Evolutionary conservation across 345 rosid genomes (phyloP).

Genomic region (Salix dunnii): DNA sequence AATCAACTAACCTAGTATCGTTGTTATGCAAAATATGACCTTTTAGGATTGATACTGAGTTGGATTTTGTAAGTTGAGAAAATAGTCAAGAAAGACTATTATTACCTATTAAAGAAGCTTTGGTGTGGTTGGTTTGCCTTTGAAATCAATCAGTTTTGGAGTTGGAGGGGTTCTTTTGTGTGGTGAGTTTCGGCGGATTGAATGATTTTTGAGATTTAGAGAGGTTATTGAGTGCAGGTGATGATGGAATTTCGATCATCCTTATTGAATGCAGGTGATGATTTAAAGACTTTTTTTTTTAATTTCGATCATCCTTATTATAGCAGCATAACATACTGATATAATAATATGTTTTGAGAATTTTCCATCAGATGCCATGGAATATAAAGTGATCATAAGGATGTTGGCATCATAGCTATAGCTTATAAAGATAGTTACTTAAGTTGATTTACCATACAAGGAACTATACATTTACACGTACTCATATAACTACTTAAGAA

Average conservation of each 20-base stretch:
- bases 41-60: constrained; percentile 1
- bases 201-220: constrained; percentile 4
- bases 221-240: constrained; percentile 22
- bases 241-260: too few relatives aligned
- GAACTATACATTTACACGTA: not conserved
- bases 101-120: constrained; percentile 32
- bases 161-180: constrained; percentile 9
- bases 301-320: too few relatives aligned
- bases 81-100: not conserved
- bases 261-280: too few relatives aligned
- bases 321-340: not conserved
- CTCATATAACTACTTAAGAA: not conserved
- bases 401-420: too few relatives aligned
- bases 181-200: not conserved
- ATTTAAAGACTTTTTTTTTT: too few relatives aligned
- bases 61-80: not conserved
- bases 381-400: too few relatives aligned
- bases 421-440: not conserved
- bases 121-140: not conserved
- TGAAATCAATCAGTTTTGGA: not conserved
- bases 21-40: constrained; percentile 15
- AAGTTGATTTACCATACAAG: not conserved
- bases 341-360: not conserved
- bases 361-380: not conserved
- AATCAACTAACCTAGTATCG: constrained; percentile 33